Evolutionary conservation across 1,284 basidiomycete species (phyloP), one percentile per base, ranked within the genome.

Genomic region (Waitea zeae): DNA sequence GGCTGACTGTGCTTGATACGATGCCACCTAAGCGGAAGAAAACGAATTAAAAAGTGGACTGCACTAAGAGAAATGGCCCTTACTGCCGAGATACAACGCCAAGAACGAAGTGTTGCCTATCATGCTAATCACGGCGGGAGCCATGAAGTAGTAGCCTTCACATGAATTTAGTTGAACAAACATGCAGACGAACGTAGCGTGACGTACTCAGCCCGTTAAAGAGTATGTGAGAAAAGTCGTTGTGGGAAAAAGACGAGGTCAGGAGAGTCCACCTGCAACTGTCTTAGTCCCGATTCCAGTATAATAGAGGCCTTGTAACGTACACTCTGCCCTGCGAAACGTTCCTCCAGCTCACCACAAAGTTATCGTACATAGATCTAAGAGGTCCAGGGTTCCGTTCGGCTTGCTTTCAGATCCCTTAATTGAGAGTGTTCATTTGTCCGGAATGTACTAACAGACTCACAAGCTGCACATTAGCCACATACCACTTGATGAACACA

Each of bases 191-290:
- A n/a, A n/a, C n/a, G n/a, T n/a, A n/a, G n/a, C n/a, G n/a, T n/a
- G n/a, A n/a, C n/a, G n/a, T n/a, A n/a, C n/a, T n/a, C n/a, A 89
- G 63, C 32, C 71, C 72, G 49, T 93, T 93, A 50, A 90, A 58
- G 18, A 81, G 46, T 22, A 88, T 69, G 49, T 93, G 89, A 0
- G 49, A 44, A 7, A 63, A 39, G 17, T 62, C 58, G 41, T 61
- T 54, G 47, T 90, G 86, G 2, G 77, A 88, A 59, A 90, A 88
- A 39, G 61, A 65, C 17, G 65, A 56, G 0, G 84, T 87, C 14
- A 90, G 41, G 18, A 82, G 54, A 0, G 84, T 88, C 81, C 86
- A 90, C 51, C 84, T 88, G 37, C 3, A 14, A 5, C 27, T 36
- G 20, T 19, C 30, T 41, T 43, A 32, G 27, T 26, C 30, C 37